A percentile compares a stretch with the other conserved stretches of the same genome.
phyloP scores from a whole-genome alignment of 257 asterid species.

The Parsonsia alboflavescens region DNA sequence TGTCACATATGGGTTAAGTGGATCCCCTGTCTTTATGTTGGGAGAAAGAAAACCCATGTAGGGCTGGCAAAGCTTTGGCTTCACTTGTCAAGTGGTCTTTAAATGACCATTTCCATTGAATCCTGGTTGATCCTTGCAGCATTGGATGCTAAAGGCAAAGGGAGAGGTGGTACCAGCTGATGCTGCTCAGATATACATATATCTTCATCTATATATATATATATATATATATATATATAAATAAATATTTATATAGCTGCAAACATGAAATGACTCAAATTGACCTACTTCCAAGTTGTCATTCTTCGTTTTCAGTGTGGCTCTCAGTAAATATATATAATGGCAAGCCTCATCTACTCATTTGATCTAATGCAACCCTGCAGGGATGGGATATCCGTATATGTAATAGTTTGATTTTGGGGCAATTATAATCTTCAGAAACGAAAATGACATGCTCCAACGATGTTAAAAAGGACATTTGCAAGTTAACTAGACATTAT shows the following conservation, averaged over 20 bases:
- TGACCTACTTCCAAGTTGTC: constrained; percentile 15
- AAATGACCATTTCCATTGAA: background rate
- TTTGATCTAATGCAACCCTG: background rate
- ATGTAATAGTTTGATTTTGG: too few relatives aligned
- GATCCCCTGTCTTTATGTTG: background rate
- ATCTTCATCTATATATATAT: too few relatives aligned
- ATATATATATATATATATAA: too few relatives aligned
- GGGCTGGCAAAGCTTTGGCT: constrained; percentile 20
- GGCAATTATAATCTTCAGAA: too few relatives aligned
- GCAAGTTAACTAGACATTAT: too few relatives aligned
- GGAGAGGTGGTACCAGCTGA: too few relatives aligned
- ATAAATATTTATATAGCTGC: too few relatives aligned
- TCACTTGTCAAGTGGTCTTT: constrained; percentile 18
- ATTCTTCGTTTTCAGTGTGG: background rate
- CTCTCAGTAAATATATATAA: background rate
- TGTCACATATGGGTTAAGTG: background rate
- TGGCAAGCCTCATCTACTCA: background rate
- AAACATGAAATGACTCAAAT: constrained; percentile 6
- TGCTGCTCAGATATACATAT: background rate
- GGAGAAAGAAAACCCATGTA: background rate
- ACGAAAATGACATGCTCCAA: too few relatives aligned
- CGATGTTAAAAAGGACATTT: too few relatives aligned
- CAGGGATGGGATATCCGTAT: too few relatives aligned
- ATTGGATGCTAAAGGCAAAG: constrained; percentile 5
- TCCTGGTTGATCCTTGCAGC: constrained; percentile 5